Conservation (phyloP, 306 rosid species). For the Cicer arietinum region DNA sequence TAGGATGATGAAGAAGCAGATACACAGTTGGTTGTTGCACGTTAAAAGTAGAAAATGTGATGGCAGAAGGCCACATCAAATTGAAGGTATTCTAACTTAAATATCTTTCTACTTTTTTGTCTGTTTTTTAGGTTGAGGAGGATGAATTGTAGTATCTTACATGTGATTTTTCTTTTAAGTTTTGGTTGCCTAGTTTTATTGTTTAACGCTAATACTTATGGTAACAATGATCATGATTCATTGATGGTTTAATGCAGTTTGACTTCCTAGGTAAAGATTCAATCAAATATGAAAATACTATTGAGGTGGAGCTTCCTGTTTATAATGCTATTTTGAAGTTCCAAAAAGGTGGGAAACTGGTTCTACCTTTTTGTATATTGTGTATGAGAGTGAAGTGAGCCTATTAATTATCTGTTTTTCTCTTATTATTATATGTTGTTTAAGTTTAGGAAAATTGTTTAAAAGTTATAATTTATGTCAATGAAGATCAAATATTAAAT, state of each 20-base stretch:
- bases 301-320: conserved; percentile 90
- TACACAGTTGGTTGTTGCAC: conserved; percentile 99
- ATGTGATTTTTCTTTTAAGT: conserved; percentile 16
- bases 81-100: conserved; percentile 65
- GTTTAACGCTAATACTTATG: conserved; percentile 24
- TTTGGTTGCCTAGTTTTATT: conserved; percentile 24
- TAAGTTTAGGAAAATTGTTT: too few relatives aligned
- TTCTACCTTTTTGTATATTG: neutral
- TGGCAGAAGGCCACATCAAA: conserved; percentile 64
- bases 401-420: conserved; percentile 23
- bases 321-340: conserved; percentile 85
- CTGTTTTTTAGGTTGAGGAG: neutral
- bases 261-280: conserved; percentile 99
- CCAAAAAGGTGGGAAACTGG: conserved; percentile 64
- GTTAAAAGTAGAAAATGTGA: conserved; percentile 94
- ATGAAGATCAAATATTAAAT: too few relatives aligned
- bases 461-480: too few relatives aligned
- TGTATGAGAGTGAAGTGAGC: conserved; percentile 12
- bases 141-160: neutral
- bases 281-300: conserved; percentile 86
- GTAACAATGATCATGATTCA: conserved; percentile 29
- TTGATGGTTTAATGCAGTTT: conserved; percentile 65
- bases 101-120: neutral
- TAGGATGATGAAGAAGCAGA: conserved; percentile 99
- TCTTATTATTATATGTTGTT: conserved; percentile 43